These are phyloP conservation scores for Coemansia sp. DNA, from an alignment of 192 early-diverging fungal genomes.

Conservation along the genomic window DNA sequence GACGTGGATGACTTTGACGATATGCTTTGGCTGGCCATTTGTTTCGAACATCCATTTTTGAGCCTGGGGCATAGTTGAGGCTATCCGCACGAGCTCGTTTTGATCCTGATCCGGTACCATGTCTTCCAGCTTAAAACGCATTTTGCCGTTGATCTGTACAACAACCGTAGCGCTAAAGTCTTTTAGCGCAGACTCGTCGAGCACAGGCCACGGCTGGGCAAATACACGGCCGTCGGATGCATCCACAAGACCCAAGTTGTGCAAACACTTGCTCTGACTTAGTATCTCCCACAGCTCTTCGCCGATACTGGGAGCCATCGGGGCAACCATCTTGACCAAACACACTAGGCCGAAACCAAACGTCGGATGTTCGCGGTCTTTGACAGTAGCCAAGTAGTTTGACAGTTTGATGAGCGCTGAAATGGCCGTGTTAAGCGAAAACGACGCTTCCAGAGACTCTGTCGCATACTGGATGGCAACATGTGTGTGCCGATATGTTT, in stretches of 20 bases:
- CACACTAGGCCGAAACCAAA: conserved; percentile 56
- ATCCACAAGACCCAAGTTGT: neutral
- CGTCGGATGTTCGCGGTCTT: conserved; percentile 46
- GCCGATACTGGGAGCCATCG: conserved; percentile 70
- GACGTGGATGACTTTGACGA: conserved; percentile 65
- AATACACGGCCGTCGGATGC: conserved; percentile 42
- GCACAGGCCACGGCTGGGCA: conserved; percentile 58
- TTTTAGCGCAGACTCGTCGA: conserved; percentile 56
- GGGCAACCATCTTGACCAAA: conserved; percentile 70
- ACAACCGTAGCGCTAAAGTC: conserved; percentile 53
- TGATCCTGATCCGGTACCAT: conserved; percentile 26
- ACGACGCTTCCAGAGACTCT: conserved; percentile 39
- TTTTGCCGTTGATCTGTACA: conserved; percentile 75
- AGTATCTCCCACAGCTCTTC: conserved; percentile 70
- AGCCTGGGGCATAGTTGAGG: conserved; percentile 41
- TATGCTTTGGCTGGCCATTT: conserved; percentile 4
- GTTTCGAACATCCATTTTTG: conserved; percentile 60
- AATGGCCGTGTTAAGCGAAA: conserved; percentile 82
- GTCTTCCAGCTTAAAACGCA: conserved; percentile 61
- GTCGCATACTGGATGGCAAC: conserved; percentile 49
- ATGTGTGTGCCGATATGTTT: conserved; percentile 38
- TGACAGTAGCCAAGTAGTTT: conserved; percentile 37
- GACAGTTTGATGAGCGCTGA: conserved; percentile 83
- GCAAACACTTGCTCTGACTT: conserved; percentile 27
- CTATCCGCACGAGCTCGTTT: conserved; percentile 48